A percentile compares a stretch with the other conserved stretches of the same genome.
These are phyloP conservation scores for Delitschia confertaspora DNA, from an alignment of 495 filamentous ascomycete genomes.

Conservation along the genomic window DNA sequence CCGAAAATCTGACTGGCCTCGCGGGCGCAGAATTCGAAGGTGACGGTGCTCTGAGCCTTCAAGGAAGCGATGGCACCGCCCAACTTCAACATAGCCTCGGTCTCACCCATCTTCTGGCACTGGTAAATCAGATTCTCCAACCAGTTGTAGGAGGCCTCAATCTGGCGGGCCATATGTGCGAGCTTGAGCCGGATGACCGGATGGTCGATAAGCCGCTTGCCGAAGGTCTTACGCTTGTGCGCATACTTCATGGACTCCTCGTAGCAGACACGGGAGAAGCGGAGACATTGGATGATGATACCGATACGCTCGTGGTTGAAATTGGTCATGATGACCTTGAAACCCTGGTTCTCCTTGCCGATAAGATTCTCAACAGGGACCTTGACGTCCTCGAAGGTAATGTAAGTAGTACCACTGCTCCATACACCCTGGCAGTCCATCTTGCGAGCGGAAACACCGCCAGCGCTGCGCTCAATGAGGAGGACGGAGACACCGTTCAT, in stretches of 20 bases:
- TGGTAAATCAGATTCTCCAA: conserved; percentile 95
- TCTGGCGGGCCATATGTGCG: conserved; percentile 95
- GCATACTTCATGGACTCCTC: conserved; percentile 94
- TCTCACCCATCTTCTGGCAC: conserved; percentile 83
- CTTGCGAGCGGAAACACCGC: conserved; percentile 79
- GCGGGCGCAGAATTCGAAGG: conserved; percentile 94
- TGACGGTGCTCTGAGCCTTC: conserved; percentile 86
- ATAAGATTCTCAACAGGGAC: conserved; percentile 96
- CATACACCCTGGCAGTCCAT: conserved; percentile 99
- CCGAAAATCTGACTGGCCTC: conserved; percentile 98
- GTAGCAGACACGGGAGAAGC: conserved; percentile 94
- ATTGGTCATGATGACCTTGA: conserved; percentile 70
- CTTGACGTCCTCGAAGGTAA: conserved; percentile 97
- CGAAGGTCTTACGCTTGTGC: conserved; percentile 91
- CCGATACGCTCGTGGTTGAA: conserved; percentile 99
- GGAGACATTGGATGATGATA: conserved; percentile 93
- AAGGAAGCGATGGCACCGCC: conserved; percentile 89
- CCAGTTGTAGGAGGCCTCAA: conserved; percentile 94
- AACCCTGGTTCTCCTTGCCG: conserved; percentile 97
- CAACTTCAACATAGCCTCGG: conserved; percentile 89
- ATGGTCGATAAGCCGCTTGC: conserved; percentile 91
- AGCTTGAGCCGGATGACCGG: conserved; percentile 97
- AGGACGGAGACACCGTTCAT: conserved; percentile 89
- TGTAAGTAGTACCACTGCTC: conserved; percentile 88
- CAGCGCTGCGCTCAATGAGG: conserved; percentile 71